These are phyloP conservation scores for Daldinia vernicosa DNA, from an alignment of 495 filamentous ascomycete genomes.

Conservation along the genomic window DNA sequence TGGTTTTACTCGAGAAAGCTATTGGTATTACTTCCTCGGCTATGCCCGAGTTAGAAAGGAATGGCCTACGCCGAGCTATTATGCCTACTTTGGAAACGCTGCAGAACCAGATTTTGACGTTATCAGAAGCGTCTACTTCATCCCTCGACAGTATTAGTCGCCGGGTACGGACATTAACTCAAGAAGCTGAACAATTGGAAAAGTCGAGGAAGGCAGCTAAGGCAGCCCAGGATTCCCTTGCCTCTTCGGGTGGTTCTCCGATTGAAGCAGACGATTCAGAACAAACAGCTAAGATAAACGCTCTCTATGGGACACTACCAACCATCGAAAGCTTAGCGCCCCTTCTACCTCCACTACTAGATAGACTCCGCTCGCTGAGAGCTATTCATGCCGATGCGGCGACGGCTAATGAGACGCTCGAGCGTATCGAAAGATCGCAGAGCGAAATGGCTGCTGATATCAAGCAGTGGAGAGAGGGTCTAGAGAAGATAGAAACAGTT, in stretches of 20 bases:
- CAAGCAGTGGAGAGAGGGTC: conserved; percentile 81
- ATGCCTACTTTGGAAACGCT: conserved; percentile 83
- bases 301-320: conserved; percentile 86
- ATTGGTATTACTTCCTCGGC: conserved; percentile 78
- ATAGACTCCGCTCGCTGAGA: conserved; percentile 83
- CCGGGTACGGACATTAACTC: conserved; percentile 75
- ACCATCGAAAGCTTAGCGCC: conserved; percentile 90
- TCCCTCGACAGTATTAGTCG: conserved; percentile 78
- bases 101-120: conserved; percentile 72
- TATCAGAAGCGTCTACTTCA: conserved; percentile 69
- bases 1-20: conserved; percentile 79
- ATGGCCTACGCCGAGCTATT: conserved; percentile 68
- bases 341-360: conserved; percentile 83
- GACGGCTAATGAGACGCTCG: conserved; percentile 80
- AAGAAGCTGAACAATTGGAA: conserved; percentile 81
- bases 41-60: conserved; percentile 69
- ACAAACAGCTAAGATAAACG: conserved; percentile 85
- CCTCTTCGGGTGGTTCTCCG: conserved; percentile 53
- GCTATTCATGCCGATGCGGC: conserved; percentile 88
- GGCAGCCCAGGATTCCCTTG: conserved; percentile 66
- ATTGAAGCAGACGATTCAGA: conserved; percentile 64
- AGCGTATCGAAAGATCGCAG: conserved; percentile 79
- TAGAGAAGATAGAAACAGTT: conserved; percentile 79
- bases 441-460: conserved; percentile 85
- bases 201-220: conserved; percentile 78